phyloP scores from a whole-genome alignment of 495 filamentous ascomycete genomes.

The Pyrenula massariospora region DNA sequence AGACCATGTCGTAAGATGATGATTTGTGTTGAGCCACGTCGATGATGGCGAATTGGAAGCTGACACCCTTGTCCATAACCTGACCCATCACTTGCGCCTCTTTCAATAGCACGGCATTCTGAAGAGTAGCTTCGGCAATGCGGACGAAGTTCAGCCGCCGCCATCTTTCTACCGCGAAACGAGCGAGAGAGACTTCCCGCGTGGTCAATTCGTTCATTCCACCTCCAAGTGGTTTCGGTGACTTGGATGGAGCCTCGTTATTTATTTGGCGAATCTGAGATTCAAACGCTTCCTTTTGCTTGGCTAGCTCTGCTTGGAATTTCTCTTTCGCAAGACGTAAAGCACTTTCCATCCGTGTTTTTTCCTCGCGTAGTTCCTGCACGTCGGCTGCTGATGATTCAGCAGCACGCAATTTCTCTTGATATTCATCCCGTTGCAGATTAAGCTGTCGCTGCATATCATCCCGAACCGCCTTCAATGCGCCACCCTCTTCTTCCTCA shows the following conservation, averaged over 20 bases:
- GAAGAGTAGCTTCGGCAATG: constrained; percentile 88
- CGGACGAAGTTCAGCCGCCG: constrained; percentile 73
- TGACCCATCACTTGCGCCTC: constrained; percentile 98
- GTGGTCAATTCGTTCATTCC: constrained; percentile 50
- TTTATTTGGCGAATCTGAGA: constrained; percentile 49
- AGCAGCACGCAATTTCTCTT: constrained; percentile 66
- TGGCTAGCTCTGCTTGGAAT: constrained; percentile 68
- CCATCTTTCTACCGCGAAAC: constrained; percentile 59
- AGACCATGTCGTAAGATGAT: constrained; percentile 90
- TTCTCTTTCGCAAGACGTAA: constrained; percentile 69
- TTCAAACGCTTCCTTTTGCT: constrained; percentile 69
- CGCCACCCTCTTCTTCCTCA: constrained; percentile 55
- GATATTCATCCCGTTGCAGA: constrained; percentile 69
- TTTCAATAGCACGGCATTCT: constrained; percentile 77
- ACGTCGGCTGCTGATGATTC: constrained; percentile 66
- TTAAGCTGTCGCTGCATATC: constrained; percentile 85
- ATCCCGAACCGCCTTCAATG: constrained; percentile 62
- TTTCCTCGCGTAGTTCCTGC: constrained; percentile 75
- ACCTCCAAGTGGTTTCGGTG: constrained; percentile 35
- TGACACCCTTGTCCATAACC: constrained; percentile 84
- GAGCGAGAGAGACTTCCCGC: constrained; percentile 59
- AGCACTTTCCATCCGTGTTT: constrained; percentile 75
- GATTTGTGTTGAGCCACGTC: constrained; percentile 78
- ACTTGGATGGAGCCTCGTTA: constrained; percentile 27
- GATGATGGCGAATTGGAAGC: constrained; percentile 91